Base-by-base conservation (phyloP, 2,329 filamentous ascomycete genomes). In the Talaromyces piceae region DNA sequence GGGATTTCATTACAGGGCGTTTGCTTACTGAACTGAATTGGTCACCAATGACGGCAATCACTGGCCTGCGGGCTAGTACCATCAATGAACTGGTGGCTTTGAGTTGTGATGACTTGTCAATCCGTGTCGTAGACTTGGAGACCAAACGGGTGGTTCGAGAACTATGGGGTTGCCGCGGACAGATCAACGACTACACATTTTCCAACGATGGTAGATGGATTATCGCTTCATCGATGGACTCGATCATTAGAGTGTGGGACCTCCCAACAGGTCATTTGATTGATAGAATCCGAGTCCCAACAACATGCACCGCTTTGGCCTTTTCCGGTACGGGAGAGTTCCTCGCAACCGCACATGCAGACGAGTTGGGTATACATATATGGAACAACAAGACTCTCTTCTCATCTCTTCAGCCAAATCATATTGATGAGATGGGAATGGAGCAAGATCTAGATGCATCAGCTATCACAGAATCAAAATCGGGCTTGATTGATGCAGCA, bases 301-400 rank as follows among this genome's bases (percentile, higher is more conserved):
- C 80, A 49, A 83, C 85, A 9, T 95, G 91, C 66, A 93, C 84
- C 13, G 85, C 89, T 2, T 75, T 98, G 11, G 83, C 91, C 6
- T 95, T 97, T 75, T 95, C 93, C 0, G 77, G 78, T 1, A 95
- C 89, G 0, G 93, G 91, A 12, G 93, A 98, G 63, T 97, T 90
- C 61, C 79, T 98, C n/a, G 93, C 93, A 3, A 93, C 91, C 3
- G 86, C 90, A 0, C 84, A 90, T 49, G 82, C 89, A 49, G 87
- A 86, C 52, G 83, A 85, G 56, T 80, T 95, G 1, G 93, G 93
- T 11, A 85, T 98, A n/a, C 85, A 88, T 59, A 81, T 98, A 45
- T 98, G 93, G 91, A 96, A 88, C 20, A 98, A 98, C 70, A 88
- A 88, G 63, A 86, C 87, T 0, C 76, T 97, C 1, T 98, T 95